phyloP scores from a whole-genome alignment of 2,329 filamentous ascomycete genomes.

The Trichoderma sp. region DNA sequence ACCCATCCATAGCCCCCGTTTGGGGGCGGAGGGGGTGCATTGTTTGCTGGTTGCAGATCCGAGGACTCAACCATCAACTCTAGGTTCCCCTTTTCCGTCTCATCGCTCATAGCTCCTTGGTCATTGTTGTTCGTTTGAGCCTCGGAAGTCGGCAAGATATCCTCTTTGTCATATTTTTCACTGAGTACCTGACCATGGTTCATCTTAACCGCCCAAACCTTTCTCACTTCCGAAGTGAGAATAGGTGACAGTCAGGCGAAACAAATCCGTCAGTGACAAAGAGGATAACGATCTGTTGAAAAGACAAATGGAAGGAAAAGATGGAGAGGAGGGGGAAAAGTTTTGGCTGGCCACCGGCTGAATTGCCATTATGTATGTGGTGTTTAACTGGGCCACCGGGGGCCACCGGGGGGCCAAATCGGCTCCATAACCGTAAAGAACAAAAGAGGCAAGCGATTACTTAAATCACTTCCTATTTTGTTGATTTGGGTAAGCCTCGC shows the following conservation, averaged over 20 bases:
- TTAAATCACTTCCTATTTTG: neutral
- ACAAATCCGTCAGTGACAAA: neutral
- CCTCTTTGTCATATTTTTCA: neutral
- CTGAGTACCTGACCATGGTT: neutral
- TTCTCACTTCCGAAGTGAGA: neutral
- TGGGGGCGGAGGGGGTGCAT: conserved; percentile 40
- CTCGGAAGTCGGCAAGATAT: neutral
- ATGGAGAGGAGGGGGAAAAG: neutral
- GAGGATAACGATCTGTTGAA: neutral
- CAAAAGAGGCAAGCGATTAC: neutral
- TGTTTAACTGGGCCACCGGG: neutral
- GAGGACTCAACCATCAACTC: neutral
- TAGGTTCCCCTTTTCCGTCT: neutral
- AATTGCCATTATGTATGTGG: neutral
- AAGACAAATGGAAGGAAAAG: neutral
- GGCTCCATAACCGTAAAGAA: neutral
- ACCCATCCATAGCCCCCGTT: conserved; percentile 59
- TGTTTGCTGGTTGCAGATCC: neutral
- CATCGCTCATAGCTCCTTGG: neutral
- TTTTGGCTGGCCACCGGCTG: neutral
- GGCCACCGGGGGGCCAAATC: neutral
- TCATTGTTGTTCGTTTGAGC: neutral
- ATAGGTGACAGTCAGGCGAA: neutral
- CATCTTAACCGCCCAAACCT: neutral
- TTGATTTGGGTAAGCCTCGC: neutral